Percentiles rank a stretch among this genome's conserved stretches.
Evolutionary conservation across 345 rosid genomes (phyloP).

Genomic region (Excoecaria agallocha): DNA sequence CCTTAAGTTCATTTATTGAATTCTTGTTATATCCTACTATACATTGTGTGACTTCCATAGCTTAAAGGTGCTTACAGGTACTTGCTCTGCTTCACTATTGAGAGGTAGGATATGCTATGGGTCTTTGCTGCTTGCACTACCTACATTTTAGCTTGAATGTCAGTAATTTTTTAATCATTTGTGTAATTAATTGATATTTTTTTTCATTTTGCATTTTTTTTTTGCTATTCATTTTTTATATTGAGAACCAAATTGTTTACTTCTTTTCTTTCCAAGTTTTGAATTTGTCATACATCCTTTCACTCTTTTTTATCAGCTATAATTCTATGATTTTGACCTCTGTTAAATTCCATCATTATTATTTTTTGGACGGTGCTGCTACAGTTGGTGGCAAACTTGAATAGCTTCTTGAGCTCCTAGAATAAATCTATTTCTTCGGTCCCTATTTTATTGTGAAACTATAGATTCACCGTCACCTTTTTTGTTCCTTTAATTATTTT

Average conservation of each 20-base stretch:
- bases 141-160: constrained; percentile 46
- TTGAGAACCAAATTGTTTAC: background rate
- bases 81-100: constrained; percentile 46
- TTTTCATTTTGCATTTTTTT: constrained; percentile 9
- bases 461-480: background rate
- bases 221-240: constrained; percentile 4
- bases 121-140: constrained; percentile 48
- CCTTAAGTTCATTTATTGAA: constrained; percentile 16
- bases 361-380: background rate
- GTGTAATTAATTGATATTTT: constrained; percentile 27
- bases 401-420: background rate
- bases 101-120: constrained; percentile 54
- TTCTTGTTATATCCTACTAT: constrained; percentile 18
- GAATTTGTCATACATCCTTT: background rate
- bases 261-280: background rate
- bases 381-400: no score
- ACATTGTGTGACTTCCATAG: constrained; percentile 33
- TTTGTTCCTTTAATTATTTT: background rate
- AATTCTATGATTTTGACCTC: background rate
- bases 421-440: background rate
- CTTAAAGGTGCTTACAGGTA: constrained; percentile 50
- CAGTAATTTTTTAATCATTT: constrained; percentile 41
- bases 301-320: background rate
- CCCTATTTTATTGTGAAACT: background rate
- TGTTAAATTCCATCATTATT: background rate